These are phyloP conservation scores for Boletus rex-veris DNA, from an alignment of 768 basidiomycete genomes.

Conservation along the genomic window DNA sequence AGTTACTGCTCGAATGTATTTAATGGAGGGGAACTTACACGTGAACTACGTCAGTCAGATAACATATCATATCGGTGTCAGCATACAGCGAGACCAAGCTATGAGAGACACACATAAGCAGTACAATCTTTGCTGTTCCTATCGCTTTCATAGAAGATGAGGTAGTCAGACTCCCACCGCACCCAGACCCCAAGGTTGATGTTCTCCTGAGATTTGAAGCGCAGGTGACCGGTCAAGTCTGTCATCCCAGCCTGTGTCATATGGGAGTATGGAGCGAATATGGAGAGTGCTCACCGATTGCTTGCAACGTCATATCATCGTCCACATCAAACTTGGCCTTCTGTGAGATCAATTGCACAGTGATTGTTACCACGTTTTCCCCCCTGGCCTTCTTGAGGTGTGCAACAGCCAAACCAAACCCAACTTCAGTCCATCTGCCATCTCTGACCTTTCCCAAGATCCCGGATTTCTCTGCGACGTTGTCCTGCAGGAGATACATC, in stretches of 20 bases:
- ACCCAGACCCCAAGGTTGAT: background rate
- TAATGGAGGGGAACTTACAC: no score
- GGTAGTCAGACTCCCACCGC: background rate
- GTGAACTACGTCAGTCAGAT: no score
- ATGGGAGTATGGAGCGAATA: background rate
- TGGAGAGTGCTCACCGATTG: background rate
- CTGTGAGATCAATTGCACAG: background rate
- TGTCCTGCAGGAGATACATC: background rate
- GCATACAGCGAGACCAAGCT: background rate
- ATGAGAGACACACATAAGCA: background rate
- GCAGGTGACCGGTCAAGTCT: background rate
- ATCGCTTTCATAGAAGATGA: background rate
- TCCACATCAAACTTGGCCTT: background rate
- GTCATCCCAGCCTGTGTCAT: background rate
- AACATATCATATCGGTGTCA: background rate
- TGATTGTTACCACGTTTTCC: background rate
- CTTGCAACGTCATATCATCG: background rate
- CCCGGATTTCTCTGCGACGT: background rate
- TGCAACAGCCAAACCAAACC: background rate
- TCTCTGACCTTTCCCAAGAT: background rate
- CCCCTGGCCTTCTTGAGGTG: background rate
- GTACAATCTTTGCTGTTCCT: background rate
- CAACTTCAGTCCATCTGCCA: background rate
- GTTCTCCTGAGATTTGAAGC: background rate
- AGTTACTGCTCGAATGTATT: no score